These are phyloP conservation scores for Rhizopogon sp. DNA, from an alignment of 768 basidiomycete genomes.

Conservation along the genomic window DNA sequence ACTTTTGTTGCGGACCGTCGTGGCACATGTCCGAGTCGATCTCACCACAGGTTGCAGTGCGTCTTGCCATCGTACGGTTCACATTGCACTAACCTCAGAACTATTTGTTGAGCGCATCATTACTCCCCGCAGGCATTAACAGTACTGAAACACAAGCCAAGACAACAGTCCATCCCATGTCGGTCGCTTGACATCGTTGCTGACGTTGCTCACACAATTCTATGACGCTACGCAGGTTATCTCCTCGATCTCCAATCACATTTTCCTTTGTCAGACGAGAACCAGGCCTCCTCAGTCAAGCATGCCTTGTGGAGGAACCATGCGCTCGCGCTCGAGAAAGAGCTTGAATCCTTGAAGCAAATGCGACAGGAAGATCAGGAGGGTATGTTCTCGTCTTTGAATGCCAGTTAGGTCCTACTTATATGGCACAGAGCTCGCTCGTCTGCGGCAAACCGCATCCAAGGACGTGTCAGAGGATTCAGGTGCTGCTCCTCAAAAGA, in stretches of 20 bases:
- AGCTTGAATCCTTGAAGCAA: constrained; percentile 14
- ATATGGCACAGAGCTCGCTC: constrained; percentile 15
- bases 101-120: background rate
- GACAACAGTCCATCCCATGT: constrained; percentile 20
- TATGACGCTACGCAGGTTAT: constrained; percentile 13
- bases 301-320: constrained; percentile 19
- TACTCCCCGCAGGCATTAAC: constrained; percentile 12
- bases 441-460: constrained; percentile 11
- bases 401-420: background rate
- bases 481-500: constrained; percentile 19
- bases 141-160: constrained; percentile 21
- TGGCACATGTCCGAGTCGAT: background rate
- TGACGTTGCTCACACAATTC: background rate
- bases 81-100: background rate
- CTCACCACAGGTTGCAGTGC: background rate
- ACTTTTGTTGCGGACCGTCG: no score
- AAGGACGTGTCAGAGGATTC: constrained; percentile 3
- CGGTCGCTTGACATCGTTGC: background rate
- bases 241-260: constrained; percentile 21
- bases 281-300: background rate
- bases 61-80: background rate
- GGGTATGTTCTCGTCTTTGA: constrained; percentile 9
- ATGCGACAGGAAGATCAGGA: constrained; percentile 19
- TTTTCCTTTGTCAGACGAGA: constrained; percentile 11
- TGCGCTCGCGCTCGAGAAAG: constrained; percentile 25